Evolutionary conservation across 768 basidiomycete species (phyloP).

Genomic region (Tylopilus rubrobrunneus): DNA sequence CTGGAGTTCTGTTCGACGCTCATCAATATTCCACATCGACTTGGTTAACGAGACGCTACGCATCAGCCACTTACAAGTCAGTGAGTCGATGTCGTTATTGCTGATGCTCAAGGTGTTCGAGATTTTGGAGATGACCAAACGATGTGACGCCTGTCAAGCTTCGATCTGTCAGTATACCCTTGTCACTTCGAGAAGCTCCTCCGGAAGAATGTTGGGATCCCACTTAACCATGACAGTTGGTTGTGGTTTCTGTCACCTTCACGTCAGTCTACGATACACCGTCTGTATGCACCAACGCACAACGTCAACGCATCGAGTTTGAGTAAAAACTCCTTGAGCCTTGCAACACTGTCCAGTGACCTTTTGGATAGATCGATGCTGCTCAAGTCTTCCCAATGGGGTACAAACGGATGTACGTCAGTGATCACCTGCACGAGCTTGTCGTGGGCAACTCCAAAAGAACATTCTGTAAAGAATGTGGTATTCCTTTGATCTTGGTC

Average conservation of each 20-base stretch:
- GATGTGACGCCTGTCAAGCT: slow-evolving; percentile 86
- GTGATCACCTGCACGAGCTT: slow-evolving; percentile 88
- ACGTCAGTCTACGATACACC: slow-evolving; percentile 14
- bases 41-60: background rate
- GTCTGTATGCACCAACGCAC: slow-evolving; percentile 44
- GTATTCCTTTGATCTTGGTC: slow-evolving; percentile 39
- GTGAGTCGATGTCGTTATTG: slow-evolving; percentile 81
- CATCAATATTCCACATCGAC: slow-evolving; percentile 4
- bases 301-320: slow-evolving; percentile 68
- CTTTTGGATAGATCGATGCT: slow-evolving; percentile 67
- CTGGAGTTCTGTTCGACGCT: slow-evolving; percentile 58
- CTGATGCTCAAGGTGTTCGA: slow-evolving; percentile 89
- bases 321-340: slow-evolving; percentile 88
- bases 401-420: slow-evolving; percentile 91
- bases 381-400: slow-evolving; percentile 83
- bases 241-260: slow-evolving; percentile 57
- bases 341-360: slow-evolving; percentile 58
- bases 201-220: slow-evolving; percentile 58
- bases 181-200: slow-evolving; percentile 6
- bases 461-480: slow-evolving; percentile 92
- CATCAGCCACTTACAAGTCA: slow-evolving; percentile 62
- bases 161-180: slow-evolving; percentile 18
- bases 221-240: slow-evolving; percentile 75
- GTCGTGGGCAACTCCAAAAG: slow-evolving; percentile 93
- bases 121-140: slow-evolving; percentile 78